Conservation (phyloP, 2,329 filamentous ascomycete genomes). For the Hypoxylon sp. region DNA sequence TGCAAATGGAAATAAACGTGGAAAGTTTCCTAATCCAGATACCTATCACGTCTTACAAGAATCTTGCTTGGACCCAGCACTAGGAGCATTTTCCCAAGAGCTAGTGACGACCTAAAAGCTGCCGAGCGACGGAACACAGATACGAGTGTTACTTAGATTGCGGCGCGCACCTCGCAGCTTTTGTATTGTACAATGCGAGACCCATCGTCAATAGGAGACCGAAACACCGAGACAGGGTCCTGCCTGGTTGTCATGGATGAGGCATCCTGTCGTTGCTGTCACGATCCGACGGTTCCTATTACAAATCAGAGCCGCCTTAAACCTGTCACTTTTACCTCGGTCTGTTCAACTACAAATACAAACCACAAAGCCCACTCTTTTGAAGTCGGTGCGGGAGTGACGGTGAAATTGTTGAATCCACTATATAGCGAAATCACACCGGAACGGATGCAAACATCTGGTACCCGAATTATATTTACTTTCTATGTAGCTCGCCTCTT, state of each 20-base stretch:
- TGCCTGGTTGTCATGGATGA: constrained; percentile 42
- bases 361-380: constrained; percentile 22
- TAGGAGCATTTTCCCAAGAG: constrained; percentile 30
- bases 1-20: constrained; percentile 33
- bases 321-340: constrained; percentile 18
- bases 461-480: constrained; percentile 35
- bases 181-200: constrained; percentile 31
- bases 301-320: constrained; percentile 33
- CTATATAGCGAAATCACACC: constrained; percentile 24
- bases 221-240: constrained; percentile 39
- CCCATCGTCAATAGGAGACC: constrained; percentile 35
- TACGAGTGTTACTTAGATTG: constrained; percentile 43
- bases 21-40: constrained; percentile 21
- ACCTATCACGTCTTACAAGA: constrained; percentile 28
- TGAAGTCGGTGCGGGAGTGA: constrained; percentile 24
- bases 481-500: constrained; percentile 41
- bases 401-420: constrained; percentile 22
- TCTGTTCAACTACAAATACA: constrained; percentile 24
- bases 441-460: constrained; percentile 41
- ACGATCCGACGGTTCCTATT: constrained; percentile 45
- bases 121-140: constrained; percentile 34
- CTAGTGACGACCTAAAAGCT: constrained; percentile 32
- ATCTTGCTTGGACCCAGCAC: constrained; percentile 27
- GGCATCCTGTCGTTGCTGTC: constrained; percentile 47
- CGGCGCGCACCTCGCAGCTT: constrained; percentile 32